These are phyloP conservation scores for Fusarium sp. DNA, from an alignment of 2,329 filamentous ascomycete genomes.

Conservation along the genomic window DNA sequence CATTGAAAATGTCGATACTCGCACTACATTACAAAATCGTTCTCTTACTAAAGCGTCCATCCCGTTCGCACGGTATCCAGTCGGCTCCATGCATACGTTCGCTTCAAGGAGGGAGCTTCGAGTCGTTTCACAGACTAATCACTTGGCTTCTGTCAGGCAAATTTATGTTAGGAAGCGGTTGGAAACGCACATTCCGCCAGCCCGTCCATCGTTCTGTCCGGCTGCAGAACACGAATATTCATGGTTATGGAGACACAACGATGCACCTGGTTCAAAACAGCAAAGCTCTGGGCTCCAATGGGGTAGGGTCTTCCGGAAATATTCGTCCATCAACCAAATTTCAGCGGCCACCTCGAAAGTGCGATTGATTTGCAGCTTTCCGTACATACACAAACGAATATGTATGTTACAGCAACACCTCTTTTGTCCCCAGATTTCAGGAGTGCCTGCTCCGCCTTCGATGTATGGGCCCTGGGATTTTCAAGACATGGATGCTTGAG, in stretches of 20 bases:
- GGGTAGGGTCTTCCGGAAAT: not conserved
- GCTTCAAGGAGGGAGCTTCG: not conserved
- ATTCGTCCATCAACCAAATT: conserved; percentile 14
- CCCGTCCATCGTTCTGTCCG: not conserved
- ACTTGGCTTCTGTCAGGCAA: not conserved
- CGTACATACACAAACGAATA: not conserved
- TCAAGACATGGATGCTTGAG: conserved; percentile 13
- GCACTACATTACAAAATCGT: not conserved
- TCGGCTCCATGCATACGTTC: conserved; percentile 21
- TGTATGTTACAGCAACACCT: conserved; percentile 28
- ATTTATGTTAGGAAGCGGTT: not conserved
- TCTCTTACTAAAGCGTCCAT: not conserved
- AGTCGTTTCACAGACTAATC: conserved; percentile 1
- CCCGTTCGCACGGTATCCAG: conserved; percentile 31
- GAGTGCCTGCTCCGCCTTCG: conserved; percentile 31
- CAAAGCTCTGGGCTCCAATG: not conserved
- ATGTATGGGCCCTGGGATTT: conserved; percentile 12
- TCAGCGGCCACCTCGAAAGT: conserved; percentile 5
- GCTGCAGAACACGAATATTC: not conserved
- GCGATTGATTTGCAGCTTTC: conserved; percentile 3
- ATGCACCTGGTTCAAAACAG: not conserved
- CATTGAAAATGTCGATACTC: not conserved
- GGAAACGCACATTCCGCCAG: not conserved
- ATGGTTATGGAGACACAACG: not conserved
- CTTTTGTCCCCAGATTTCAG: conserved; percentile 42